Evolutionary conservation across 345 rosid species (phyloP).

Genomic region (Syzygium oleosum): DNA sequence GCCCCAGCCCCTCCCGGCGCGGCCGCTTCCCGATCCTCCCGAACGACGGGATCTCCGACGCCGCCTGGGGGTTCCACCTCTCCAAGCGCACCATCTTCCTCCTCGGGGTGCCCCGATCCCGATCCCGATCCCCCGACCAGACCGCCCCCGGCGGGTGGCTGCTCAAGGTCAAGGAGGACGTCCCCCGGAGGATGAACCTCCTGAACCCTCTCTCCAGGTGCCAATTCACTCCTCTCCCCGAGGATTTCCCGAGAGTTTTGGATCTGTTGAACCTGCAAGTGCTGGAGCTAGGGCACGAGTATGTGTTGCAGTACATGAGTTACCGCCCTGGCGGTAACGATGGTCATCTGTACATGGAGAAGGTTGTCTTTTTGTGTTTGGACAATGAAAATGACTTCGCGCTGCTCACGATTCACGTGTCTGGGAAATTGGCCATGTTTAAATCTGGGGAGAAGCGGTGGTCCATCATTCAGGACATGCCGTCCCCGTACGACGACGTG

Average conservation of each 20-base stretch:
- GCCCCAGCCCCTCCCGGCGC: constrained; percentile 20
- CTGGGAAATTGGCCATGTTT: constrained; percentile 79
- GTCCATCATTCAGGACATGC: constrained; percentile 67
- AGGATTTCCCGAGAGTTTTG: constrained; percentile 32
- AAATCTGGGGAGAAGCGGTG: constrained; percentile 49
- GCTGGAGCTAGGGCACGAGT: constrained; percentile 58
- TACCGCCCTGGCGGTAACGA: constrained; percentile 11
- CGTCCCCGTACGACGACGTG: constrained; percentile 84
- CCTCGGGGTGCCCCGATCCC: constrained; percentile 20
- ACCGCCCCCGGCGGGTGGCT: constrained; percentile 38
- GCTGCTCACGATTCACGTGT: constrained; percentile 79
- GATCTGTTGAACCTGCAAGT: constrained; percentile 34
- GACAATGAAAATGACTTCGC: constrained; percentile 24
- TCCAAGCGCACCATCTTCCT: constrained; percentile 58
- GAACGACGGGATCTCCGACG: constrained; percentile 27
- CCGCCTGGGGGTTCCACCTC: constrained; percentile 54
- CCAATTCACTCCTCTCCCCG: constrained; percentile 21
- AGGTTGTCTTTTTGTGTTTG: constrained; percentile 43
- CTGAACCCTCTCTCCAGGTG: constrained; percentile 58
- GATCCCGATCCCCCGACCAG: neutral
- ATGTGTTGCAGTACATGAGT: constrained; percentile 46
- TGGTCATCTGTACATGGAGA: constrained; percentile 60
- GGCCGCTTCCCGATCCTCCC: constrained; percentile 47
- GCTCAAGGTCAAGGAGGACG: constrained; percentile 50
- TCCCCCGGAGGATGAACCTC: constrained; percentile 24